Base-by-base conservation (phyloP, 2,329 filamentous ascomycete species). In the Bipolaris sorokiniana region DNA sequence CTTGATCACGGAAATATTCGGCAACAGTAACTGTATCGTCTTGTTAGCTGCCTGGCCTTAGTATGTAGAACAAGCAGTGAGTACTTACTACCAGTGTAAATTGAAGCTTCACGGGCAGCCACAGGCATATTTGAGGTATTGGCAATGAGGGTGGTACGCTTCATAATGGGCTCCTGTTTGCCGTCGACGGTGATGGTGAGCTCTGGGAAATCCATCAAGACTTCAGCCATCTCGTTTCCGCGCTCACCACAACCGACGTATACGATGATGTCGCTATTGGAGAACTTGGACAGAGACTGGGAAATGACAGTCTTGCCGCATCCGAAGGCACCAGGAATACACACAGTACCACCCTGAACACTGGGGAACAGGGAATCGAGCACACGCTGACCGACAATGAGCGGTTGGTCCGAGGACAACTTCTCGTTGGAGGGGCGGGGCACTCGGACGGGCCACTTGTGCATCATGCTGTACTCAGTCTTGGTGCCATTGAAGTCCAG, bases 61-160 rank as follows among this genome's bases (percentile, higher is more conserved):
- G 11, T 1, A 22, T 15, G 20, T 13, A 3, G 33, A 7, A 22
- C n/a, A n/a, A 13, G 7, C 3, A 10, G 99, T 95, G 44, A 92
- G 90, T 0, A 97, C 89, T 44, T 38, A 64, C 97, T 97, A 75
- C 87, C 95, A 3, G 95, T 99, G 81, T 99, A 99, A 76, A 99
- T 99, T 64, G 95, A 99, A 56, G 95, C 95, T 80, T 99, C 95
- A 81, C 95, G 92, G 60, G 95, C 95, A 64, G 95, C 95, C 73
- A 99, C 95, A 61, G 95, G 95, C 95, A 99, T 99, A 84, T 99
- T 99, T 71, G 95, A 99, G 41, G 95, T 99, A 81, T 99, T 99
- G 78, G 95, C 95, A 75, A 99, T 98, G 60, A 99, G 85, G 20
- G 92, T 96, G 15, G 95, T 99, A 78, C 95, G 94, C 87, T 99